Percentiles rank a stretch among this genome's conserved stretches.
These are phyloP conservation scores for Oryza longistaminata DNA, from an alignment of 176 grass and related monocot species.

Conservation along the genomic window DNA sequence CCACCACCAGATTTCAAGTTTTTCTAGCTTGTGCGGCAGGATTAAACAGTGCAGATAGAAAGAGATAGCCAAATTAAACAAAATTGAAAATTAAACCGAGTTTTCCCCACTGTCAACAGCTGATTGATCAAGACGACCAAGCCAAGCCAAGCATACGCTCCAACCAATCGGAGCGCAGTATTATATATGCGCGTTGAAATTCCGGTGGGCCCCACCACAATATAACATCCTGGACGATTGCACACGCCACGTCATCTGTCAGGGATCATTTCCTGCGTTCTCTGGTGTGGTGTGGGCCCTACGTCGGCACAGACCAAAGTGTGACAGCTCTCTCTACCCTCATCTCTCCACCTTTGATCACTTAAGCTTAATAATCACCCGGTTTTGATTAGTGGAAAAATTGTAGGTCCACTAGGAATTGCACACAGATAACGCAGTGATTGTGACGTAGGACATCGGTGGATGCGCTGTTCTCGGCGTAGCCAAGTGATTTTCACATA, in stretches of 20 bases:
- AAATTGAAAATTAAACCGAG: background rate
- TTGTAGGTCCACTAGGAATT: background rate
- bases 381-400: background rate
- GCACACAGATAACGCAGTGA: background rate
- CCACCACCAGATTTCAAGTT: background rate
- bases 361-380: background rate
- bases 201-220: background rate
- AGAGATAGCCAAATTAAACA: background rate
- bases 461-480: background rate
- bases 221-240: background rate
- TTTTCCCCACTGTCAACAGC: background rate
- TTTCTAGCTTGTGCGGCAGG: constrained; percentile 35
- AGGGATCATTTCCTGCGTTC: constrained; percentile 22
- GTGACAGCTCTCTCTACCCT: background rate
- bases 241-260: constrained; percentile 37
- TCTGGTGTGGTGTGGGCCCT: constrained; percentile 3
- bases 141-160: background rate
- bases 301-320: constrained; percentile 46
- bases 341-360: background rate
- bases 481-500: too few relatives aligned
- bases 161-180: background rate
- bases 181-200: constrained; percentile 21
- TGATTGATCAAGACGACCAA: background rate
- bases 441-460: background rate
- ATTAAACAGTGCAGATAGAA: background rate